Evolutionary conservation across 345 rosid species (phyloP).

Genomic region (Brassica rapa): DNA sequence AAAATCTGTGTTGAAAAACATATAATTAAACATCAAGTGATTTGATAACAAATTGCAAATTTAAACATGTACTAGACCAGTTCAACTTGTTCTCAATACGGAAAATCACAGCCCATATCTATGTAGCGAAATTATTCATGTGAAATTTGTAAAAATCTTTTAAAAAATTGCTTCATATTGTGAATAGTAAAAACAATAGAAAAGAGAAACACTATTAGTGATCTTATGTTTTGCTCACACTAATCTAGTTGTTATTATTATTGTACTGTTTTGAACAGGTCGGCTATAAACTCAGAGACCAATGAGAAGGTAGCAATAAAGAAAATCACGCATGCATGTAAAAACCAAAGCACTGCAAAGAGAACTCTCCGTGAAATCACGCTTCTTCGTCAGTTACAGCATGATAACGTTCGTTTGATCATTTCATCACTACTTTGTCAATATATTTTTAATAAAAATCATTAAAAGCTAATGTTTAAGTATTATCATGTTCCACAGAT

Average conservation of each 20-base stretch:
- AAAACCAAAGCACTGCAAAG: conserved; percentile 76
- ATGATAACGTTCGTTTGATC: conserved; percentile 80
- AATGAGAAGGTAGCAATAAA: conserved; percentile 80
- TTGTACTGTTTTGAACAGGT: conserved; percentile 38
- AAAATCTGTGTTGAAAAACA: background rate
- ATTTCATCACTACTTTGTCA: background rate
- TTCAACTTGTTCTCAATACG: background rate
- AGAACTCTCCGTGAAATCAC: conserved; percentile 96
- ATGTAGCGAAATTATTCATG: background rate
- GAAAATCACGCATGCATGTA: conserved; percentile 81
- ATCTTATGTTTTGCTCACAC: background rate
- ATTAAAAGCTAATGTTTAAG: conserved; percentile 15
- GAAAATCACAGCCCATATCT: background rate
- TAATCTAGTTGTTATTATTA: background rate
- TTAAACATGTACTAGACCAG: background rate
- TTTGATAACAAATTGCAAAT: background rate
- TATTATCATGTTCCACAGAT: conserved; percentile 51
- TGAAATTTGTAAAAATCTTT: background rate
- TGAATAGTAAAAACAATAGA: background rate
- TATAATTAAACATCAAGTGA: background rate
- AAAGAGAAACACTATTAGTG: background rate
- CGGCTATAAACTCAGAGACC: conserved; percentile 74
- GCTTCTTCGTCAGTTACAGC: conserved; percentile 92
- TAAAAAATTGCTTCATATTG: background rate
- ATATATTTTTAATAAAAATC: background rate